A percentile compares a stretch with the other conserved stretches of the same genome.
These are phyloP conservation scores for Solanum okadae DNA, from an alignment of 257 asterid genomes.

Conservation along the genomic window DNA sequence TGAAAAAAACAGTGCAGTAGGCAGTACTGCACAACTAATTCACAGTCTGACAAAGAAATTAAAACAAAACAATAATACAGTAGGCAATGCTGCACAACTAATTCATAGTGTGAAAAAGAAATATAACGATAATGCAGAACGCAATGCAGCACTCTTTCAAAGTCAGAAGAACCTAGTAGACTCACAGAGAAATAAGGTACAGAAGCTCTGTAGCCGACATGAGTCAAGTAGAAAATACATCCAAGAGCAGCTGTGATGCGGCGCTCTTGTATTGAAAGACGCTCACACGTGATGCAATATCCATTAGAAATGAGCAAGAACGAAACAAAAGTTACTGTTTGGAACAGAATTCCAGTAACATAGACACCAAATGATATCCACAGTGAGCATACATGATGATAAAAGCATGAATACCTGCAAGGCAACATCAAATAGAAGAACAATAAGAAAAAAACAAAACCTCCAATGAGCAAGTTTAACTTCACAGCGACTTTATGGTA, in stretches of 20 bases:
- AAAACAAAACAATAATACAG: not conserved
- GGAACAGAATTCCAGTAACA: slow-evolving; percentile 63
- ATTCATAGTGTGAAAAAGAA: not conserved
- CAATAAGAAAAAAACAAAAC: not conserved
- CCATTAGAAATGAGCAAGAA: slow-evolving; percentile 77
- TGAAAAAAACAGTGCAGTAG: not conserved
- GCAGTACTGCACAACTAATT: not conserved
- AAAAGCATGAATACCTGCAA: slow-evolving; percentile 70
- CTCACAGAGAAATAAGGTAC: slow-evolving; percentile 79
- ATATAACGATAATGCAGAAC: not conserved
- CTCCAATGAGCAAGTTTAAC: not conserved
- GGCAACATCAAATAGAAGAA: not conserved
- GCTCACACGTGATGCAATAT: slow-evolving; percentile 70
- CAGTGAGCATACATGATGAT: slow-evolving; percentile 53
- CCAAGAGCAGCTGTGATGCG: slow-evolving; percentile 53
- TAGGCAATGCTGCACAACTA: not conserved
- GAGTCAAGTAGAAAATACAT: slow-evolving; percentile 66
- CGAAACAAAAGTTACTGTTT: slow-evolving; percentile 50
- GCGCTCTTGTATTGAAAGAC: slow-evolving; percentile 57
- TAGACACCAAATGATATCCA: slow-evolving; percentile 94
- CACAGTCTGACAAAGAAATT: not conserved
- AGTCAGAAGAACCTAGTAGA: not conserved
- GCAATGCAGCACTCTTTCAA: not conserved
- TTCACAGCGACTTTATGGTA: not conserved
- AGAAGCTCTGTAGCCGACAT: slow-evolving; percentile 77